phyloP scores from a whole-genome alignment of 306 rosid species.

The Rubus parviflorus region DNA sequence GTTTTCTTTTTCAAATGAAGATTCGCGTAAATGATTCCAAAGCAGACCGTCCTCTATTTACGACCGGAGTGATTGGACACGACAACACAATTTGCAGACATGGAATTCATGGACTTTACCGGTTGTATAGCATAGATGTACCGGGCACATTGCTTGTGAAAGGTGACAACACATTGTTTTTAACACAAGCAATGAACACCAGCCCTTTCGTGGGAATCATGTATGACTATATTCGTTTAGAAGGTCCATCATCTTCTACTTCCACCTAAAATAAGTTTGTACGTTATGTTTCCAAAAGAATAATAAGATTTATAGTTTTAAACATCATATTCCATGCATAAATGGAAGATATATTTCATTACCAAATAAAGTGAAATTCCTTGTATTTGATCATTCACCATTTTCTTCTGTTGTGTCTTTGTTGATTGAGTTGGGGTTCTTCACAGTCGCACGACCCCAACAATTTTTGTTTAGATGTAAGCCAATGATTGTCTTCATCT shows the following conservation, averaged over 20 bases:
- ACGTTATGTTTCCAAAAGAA: not conserved
- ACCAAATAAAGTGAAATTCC: not conserved
- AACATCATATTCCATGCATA: not conserved
- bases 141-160: conserved; percentile 38
- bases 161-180: conserved; percentile 58
- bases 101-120: conserved; percentile 80
- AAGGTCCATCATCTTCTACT: conserved; percentile 38
- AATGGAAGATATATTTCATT: not conserved
- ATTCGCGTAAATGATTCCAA: conserved; percentile 53
- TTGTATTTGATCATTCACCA: too few relatives aligned
- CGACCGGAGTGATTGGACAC: conserved; percentile 57
- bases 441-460: too few relatives aligned
- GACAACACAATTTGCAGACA: conserved; percentile 79
- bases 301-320: not conserved
- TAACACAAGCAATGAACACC: conserved; percentile 38
- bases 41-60: conserved; percentile 44
- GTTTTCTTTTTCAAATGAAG: conserved; percentile 18
- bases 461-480: too few relatives aligned
- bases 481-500: too few relatives aligned
- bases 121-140: conserved; percentile 54
- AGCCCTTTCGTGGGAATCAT: conserved; percentile 60
- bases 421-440: too few relatives aligned
- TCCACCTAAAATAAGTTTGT: not conserved
- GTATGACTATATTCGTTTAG: conserved; percentile 81
- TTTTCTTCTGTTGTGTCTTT: too few relatives aligned